A percentile compares a stretch with the other conserved stretches of the same genome.
These are phyloP conservation scores for Porcisia deanei DNA, from an alignment of 208 protist species.

Conservation along the genomic window DNA sequence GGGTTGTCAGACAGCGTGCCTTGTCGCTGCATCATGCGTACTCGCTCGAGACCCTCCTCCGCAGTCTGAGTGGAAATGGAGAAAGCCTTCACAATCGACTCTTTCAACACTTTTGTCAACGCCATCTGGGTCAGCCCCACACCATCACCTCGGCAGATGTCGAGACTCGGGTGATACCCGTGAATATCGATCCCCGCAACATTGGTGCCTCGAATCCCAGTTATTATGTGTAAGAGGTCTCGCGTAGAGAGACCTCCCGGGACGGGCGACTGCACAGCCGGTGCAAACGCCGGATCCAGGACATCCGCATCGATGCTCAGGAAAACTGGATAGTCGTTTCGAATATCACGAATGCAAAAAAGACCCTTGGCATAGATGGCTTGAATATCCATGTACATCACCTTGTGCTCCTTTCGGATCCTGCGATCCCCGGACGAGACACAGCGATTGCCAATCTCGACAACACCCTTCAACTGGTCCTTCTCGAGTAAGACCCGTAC, in stretches of 20 bases:
- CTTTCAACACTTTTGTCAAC: slow-evolving; percentile 78
- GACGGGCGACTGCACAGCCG: slow-evolving; percentile 52
- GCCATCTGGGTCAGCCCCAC: slow-evolving; percentile 79
- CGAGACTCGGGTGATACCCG: slow-evolving; percentile 63
- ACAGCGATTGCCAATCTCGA: slow-evolving; percentile 78
- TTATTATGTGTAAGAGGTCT: slow-evolving; percentile 80
- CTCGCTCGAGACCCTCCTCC: slow-evolving; percentile 73
- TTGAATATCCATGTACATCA: slow-evolving; percentile 89
- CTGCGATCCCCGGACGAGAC: slow-evolving; percentile 66
- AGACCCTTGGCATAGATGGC: slow-evolving; percentile 85
- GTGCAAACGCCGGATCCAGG: slow-evolving; percentile 79
- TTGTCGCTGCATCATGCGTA: slow-evolving; percentile 85
- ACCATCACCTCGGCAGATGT: slow-evolving; percentile 59
- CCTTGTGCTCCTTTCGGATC: slow-evolving; percentile 75
- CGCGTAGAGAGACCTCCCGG: slow-evolving; percentile 74
- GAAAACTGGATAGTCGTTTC: slow-evolving; percentile 87
- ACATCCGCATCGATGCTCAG: slow-evolving; percentile 80
- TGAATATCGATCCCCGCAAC: slow-evolving; percentile 83
- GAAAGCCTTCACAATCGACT: slow-evolving; percentile 72
- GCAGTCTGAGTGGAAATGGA: slow-evolving; percentile 80
- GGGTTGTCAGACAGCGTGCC: slow-evolving; percentile 81
- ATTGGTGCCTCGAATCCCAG: slow-evolving; percentile 72
- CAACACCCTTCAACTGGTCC: slow-evolving; percentile 68
- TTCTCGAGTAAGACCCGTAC: slow-evolving; percentile 76
- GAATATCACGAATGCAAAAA: slow-evolving; percentile 85